Conservation (phyloP, 768 basidiomycete species). For the Guyanaporus albipodus region DNA sequence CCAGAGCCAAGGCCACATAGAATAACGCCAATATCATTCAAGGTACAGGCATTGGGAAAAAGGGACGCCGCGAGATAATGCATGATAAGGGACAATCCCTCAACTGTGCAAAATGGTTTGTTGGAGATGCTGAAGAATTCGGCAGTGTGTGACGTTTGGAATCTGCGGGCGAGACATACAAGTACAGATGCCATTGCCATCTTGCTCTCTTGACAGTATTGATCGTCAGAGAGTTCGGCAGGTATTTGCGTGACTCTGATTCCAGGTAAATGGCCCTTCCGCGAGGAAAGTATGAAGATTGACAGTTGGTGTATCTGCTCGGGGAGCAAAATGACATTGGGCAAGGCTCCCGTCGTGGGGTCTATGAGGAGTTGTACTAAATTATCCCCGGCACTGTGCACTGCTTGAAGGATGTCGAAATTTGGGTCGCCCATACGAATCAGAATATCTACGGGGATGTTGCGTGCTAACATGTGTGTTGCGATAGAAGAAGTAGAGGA, state of each 20-base stretch:
- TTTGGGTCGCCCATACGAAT: constrained; percentile 29
- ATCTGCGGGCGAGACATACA: constrained; percentile 43
- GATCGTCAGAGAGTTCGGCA: constrained; percentile 27
- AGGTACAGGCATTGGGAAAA: constrained; percentile 41
- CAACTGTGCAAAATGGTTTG: constrained; percentile 30
- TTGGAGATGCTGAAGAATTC: constrained; percentile 22
- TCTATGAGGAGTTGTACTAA: constrained; percentile 33
- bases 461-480: constrained; percentile 14
- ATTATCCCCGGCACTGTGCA: constrained; percentile 32
- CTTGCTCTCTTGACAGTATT: constrained; percentile 21
- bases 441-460: constrained; percentile 22
- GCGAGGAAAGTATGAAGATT: constrained; percentile 35
- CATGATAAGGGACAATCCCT: constrained; percentile 40
- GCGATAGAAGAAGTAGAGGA: constrained; percentile 21
- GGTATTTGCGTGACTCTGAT: constrained; percentile 25
- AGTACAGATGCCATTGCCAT: constrained; percentile 39
- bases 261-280: constrained; percentile 32
- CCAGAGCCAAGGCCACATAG: constrained; percentile 34
- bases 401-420: constrained; percentile 34
- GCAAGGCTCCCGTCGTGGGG: constrained; percentile 37
- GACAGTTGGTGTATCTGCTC: constrained; percentile 36
- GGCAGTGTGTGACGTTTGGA: constrained; percentile 34
- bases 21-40: constrained; percentile 50
- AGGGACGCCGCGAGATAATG: constrained; percentile 47
- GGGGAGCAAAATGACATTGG: constrained; percentile 40